Evolutionary conservation across 2,329 filamentous ascomycete species (phyloP).

Genomic region (Dactylonectria estremocensis): DNA sequence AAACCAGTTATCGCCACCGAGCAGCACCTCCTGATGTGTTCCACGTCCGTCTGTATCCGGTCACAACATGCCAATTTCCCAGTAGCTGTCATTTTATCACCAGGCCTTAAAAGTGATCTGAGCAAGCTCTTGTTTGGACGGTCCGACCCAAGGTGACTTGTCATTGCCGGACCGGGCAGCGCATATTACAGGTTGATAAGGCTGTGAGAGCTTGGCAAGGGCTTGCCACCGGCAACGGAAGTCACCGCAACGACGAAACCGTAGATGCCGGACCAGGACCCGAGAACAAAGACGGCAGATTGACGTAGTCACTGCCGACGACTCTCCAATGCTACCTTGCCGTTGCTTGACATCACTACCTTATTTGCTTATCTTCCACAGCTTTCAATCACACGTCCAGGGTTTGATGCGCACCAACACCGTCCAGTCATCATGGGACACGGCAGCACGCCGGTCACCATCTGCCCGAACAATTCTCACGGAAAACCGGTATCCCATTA

Average conservation of each 20-base stretch:
- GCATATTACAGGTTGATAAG: background rate
- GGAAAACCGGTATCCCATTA: slow-evolving; percentile 28
- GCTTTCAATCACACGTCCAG: background rate
- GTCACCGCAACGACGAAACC: background rate
- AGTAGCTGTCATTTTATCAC: slow-evolving; percentile 7
- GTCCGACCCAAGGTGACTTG: slow-evolving; percentile 9
- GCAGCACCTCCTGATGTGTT: background rate
- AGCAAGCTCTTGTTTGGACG: background rate
- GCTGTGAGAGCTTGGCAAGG: background rate
- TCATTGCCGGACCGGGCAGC: background rate
- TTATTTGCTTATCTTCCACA: too few species aligned
- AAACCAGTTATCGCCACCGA: too few species aligned
- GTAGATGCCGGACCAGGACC: background rate
- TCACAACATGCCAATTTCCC: slow-evolving; percentile 19
- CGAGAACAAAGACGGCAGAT: background rate
- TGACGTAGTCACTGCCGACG: background rate
- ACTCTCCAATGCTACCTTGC: background rate
- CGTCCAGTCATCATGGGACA: background rate
- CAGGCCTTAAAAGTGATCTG: background rate
- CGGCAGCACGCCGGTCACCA: background rate
- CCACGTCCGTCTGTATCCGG: background rate
- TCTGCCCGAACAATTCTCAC: background rate
- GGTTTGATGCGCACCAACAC: background rate
- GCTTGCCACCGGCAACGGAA: background rate
- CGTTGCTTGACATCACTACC: background rate